phyloP scores from a whole-genome alignment of 192 early-diverging fungal genomes.

The Rhizoclosmatium sp. region DNA sequence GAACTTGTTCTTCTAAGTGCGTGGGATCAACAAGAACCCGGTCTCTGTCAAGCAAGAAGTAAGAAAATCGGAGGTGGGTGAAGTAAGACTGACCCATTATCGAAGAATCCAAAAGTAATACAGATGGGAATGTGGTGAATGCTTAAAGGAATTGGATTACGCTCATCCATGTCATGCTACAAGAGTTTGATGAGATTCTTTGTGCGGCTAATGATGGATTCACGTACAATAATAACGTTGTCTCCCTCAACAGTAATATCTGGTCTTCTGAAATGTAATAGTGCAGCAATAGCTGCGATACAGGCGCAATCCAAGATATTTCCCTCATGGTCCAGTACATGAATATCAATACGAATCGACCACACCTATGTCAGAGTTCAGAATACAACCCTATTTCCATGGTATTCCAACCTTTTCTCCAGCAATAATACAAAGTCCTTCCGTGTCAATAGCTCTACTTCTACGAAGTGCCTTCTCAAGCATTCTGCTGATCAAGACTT shows the following conservation, averaged over 20 bases:
- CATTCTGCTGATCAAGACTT: slow-evolving; percentile 83
- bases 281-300: slow-evolving; percentile 87
- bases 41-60: slow-evolving; percentile 32
- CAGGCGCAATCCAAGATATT: slow-evolving; percentile 93
- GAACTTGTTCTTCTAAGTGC: slow-evolving; percentile 85
- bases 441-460: slow-evolving; percentile 90
- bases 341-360: slow-evolving; percentile 88
- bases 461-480: slow-evolving; percentile 88
- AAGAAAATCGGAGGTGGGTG: slow-evolving; percentile 2
- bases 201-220: not conserved
- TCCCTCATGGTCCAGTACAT: slow-evolving; percentile 93
- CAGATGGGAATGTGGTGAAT: slow-evolving; percentile 96
- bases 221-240: slow-evolving; percentile 83
- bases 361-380: slow-evolving; percentile 66
- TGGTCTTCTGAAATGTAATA: slow-evolving; percentile 92
- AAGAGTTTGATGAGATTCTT: not conserved
- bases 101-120: slow-evolving; percentile 92
- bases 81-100: slow-evolving; percentile 65
- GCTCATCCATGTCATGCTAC: slow-evolving; percentile 84
- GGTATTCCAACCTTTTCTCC: slow-evolving; percentile 78
- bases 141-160: slow-evolving; percentile 92
- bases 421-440: slow-evolving; percentile 95
- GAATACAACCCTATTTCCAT: not conserved
- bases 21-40: slow-evolving; percentile 82
- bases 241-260: slow-evolving; percentile 94